Percentiles rank a stretch among this genome's conserved stretches.
phyloP scores from a whole-genome alignment of 2,329 filamentous ascomycete species.

The Coniochaeta sp. region DNA sequence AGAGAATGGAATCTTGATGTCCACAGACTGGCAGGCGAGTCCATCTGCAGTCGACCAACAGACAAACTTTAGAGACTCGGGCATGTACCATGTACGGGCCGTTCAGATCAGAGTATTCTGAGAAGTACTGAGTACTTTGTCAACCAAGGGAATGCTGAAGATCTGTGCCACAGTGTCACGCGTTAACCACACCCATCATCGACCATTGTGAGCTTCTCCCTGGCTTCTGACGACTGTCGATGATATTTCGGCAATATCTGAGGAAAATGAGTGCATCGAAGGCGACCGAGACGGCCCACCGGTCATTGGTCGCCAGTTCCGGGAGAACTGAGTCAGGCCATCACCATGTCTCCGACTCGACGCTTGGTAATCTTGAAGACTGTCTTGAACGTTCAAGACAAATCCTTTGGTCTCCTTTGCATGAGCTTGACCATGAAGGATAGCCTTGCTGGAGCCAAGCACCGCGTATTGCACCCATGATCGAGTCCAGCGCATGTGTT shows the following conservation, averaged over 20 bases:
- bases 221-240: background rate
- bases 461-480: background rate
- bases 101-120: background rate
- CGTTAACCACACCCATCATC: background rate
- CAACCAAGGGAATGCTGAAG: background rate
- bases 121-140: background rate
- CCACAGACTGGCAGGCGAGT: background rate
- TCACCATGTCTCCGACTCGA: background rate
- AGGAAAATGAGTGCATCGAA: background rate
- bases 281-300: background rate
- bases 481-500: background rate
- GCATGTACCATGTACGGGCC: background rate
- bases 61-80: background rate
- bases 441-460: background rate
- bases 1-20: background rate
- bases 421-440: background rate
- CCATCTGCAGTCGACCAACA: background rate
- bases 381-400: background rate
- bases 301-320: background rate
- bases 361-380: background rate
- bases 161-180: background rate
- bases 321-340: background rate
- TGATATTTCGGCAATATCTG: background rate
- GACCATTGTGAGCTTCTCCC: background rate
- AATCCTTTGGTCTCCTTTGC: background rate